Evolutionary conservation across 108 stramenopile genomes (phyloP).

Genomic region (Discostella stelligeroides): DNA sequence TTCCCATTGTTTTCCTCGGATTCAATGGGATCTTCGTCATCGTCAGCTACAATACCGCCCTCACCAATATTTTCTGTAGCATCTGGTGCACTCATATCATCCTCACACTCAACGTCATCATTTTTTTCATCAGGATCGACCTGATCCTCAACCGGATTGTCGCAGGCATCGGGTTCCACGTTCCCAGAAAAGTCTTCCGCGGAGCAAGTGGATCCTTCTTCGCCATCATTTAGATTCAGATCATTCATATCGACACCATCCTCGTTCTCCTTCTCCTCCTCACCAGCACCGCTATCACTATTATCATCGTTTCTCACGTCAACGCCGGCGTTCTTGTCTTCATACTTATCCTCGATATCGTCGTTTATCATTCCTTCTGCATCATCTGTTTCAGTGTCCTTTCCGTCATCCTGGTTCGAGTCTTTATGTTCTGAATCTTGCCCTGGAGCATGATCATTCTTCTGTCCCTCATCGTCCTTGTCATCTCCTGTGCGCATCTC

Average conservation of each 20-base stretch:
- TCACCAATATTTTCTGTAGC: constrained; percentile 13
- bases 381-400: constrained; percentile 57
- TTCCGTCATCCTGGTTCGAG: constrained; percentile 46
- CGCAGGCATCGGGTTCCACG: constrained; percentile 39
- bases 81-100: constrained; percentile 13
- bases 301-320: constrained; percentile 63
- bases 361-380: constrained; percentile 66
- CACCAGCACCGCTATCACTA: constrained; percentile 11
- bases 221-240: constrained; percentile 57
- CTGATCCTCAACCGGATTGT: constrained; percentile 25
- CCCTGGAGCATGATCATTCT: constrained; percentile 28
- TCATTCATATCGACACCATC: constrained; percentile 59
- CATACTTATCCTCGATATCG: constrained; percentile 79
- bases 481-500: constrained; percentile 94
- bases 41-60: constrained; percentile 22
- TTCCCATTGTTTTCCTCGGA: constrained; percentile 13
- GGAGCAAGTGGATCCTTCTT: constrained; percentile 42
- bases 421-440: constrained; percentile 41
- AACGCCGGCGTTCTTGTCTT: constrained; percentile 71
- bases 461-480: constrained; percentile 46
- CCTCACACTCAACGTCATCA: constrained; percentile 39
- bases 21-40: constrained; percentile 34
- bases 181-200: constrained; percentile 40
- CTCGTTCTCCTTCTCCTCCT: constrained; percentile 52
- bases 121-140: constrained; percentile 45